Percentiles rank a stretch among this genome's conserved stretches.
These are phyloP conservation scores for Nyctanthes arbortristis DNA, from an alignment of 257 asterid genomes.

Conservation along the genomic window DNA sequence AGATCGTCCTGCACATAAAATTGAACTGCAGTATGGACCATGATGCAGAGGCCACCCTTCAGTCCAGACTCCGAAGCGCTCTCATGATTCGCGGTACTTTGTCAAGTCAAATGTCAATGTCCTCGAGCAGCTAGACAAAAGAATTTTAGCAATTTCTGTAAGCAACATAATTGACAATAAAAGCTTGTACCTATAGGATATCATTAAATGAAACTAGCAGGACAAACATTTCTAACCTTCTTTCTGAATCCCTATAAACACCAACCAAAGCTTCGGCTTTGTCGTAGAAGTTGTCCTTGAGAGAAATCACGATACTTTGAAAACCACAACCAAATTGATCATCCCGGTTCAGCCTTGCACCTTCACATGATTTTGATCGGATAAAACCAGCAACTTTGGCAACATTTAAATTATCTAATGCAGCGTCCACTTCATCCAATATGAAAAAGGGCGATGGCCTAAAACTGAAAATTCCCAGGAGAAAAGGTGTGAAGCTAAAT, in stretches of 20 bases:
- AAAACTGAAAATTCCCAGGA: conserved; percentile 58
- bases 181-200: background rate
- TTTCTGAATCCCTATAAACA: conserved; percentile 84
- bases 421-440: conserved; percentile 99
- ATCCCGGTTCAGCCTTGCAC: conserved; percentile 51
- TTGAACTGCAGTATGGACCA: conserved; percentile 3
- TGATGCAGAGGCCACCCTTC: background rate
- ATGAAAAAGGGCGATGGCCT: conserved; percentile 96
- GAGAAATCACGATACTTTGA: conserved; percentile 96
- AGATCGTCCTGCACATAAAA: conserved; percentile 8
- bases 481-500: conserved; percentile 5
- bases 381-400: conserved; percentile 98
- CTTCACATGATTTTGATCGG: conserved; percentile 85
- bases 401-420: conserved; percentile 87
- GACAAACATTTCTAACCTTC: conserved; percentile 50
- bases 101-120: conserved; percentile 84
- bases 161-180: background rate
- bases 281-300: conserved; percentile 91
- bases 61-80: background rate
- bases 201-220: background rate
- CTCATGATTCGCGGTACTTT: conserved; percentile 64
- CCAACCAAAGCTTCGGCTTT: conserved; percentile 99
- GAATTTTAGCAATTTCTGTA: background rate
- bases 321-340: conserved; percentile 70
- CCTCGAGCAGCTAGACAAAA: conserved; percentile 70